Evolutionary conservation across 306 rosid genomes (phyloP).

Genomic region (Castanea crenata): DNA sequence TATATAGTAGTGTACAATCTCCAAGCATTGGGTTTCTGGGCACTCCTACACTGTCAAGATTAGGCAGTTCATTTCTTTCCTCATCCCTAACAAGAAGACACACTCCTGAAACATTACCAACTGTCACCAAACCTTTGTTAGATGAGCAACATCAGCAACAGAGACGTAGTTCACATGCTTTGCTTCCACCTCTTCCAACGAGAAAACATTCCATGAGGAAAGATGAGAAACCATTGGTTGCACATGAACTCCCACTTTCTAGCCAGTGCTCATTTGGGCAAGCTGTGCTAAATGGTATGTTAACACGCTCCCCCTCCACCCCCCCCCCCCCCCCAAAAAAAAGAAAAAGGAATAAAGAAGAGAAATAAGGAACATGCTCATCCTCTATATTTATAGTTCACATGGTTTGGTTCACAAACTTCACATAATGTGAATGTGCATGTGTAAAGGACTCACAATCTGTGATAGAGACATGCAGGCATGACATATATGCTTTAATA

Average conservation of each 20-base stretch:
- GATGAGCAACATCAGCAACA: slow-evolving; percentile 46
- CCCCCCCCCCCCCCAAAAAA: too few relatives aligned
- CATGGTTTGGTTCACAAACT: background rate
- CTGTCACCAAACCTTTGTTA: slow-evolving; percentile 57
- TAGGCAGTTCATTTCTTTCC: slow-evolving; percentile 89
- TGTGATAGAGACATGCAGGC: background rate
- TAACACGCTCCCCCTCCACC: too few relatives aligned
- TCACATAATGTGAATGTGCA: background rate
- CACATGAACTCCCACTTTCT: slow-evolving; percentile 68
- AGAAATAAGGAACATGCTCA: background rate
- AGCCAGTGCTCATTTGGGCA: slow-evolving; percentile 72
- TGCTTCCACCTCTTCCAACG: slow-evolving; percentile 60
- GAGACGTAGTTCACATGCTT: slow-evolving; percentile 60
- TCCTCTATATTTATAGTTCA: background rate
- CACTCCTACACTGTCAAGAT: slow-evolving; percentile 70
- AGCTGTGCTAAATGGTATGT: slow-evolving; percentile 79
- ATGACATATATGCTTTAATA: background rate
- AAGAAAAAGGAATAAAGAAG: too few relatives aligned
- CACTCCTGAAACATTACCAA: slow-evolving; percentile 80
- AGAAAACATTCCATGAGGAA: slow-evolving; percentile 48
- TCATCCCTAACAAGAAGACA: slow-evolving; percentile 87
- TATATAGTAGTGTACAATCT: slow-evolving; percentile 87
- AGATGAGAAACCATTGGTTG: slow-evolving; percentile 49
- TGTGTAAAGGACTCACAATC: background rate
- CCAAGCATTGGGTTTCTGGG: slow-evolving; percentile 87